These are phyloP conservation scores for Choiromyces venosus DNA, from an alignment of 495 filamentous ascomycete species.

Conservation along the genomic window DNA sequence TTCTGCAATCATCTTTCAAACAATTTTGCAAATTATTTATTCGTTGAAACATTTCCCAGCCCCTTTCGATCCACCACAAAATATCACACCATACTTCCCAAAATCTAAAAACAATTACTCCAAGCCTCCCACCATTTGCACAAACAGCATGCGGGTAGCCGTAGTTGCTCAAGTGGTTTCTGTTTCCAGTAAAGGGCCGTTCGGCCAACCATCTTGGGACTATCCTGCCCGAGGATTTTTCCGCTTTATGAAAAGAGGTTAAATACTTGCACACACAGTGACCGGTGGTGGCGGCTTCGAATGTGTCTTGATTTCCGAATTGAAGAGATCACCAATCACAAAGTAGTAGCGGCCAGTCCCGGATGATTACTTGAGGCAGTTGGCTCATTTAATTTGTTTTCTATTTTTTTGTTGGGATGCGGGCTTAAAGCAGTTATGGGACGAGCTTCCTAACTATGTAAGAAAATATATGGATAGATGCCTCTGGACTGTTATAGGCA, in stretches of 20 bases:
- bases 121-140: neutral
- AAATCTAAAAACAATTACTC: neutral
- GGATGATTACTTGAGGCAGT: neutral
- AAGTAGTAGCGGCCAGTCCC: neutral
- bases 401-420: neutral
- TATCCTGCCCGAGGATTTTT: neutral
- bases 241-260: neutral
- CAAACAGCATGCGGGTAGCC: neutral
- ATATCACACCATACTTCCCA: neutral
- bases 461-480: neutral
- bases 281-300: neutral
- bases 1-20: neutral
- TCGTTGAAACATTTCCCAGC: neutral
- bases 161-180: neutral
- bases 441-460: neutral
- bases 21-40: neutral
- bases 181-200: neutral
- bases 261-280: neutral
- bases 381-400: neutral
- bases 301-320: neutral
- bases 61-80: neutral
- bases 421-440: neutral
- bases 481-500: neutral
- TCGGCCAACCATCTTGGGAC: neutral
- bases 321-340: neutral